phyloP scores from a whole-genome alignment of 2,329 filamentous ascomycete species.

The Alternaria ethzedia region DNA sequence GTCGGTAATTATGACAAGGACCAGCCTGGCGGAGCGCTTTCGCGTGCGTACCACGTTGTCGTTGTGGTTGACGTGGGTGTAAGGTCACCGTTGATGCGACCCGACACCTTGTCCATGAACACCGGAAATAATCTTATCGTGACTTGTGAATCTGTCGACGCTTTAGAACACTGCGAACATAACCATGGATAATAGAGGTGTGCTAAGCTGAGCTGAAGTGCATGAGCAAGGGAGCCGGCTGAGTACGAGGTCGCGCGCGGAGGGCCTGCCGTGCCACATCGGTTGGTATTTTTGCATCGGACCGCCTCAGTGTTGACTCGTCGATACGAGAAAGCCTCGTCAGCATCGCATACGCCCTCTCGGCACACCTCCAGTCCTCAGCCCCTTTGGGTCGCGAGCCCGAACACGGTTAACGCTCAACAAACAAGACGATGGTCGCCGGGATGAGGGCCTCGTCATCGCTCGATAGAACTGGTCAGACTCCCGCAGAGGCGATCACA shows the following conservation, averaged over 20 bases:
- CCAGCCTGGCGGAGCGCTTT: neutral
- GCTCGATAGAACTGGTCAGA: conserved; percentile 1
- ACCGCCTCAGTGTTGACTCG: conserved; percentile 7
- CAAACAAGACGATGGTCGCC: neutral
- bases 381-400: neutral
- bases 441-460: conserved; percentile 1
- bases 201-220: neutral
- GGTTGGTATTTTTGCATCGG: neutral
- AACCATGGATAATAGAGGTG: neutral
- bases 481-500: neutral
- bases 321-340: conserved; percentile 4
- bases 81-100: neutral
- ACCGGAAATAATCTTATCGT: neutral
- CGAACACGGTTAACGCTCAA: conserved; percentile 4
- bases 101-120: neutral
- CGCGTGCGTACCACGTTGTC: neutral
- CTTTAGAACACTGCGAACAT: neutral
- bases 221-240: neutral
- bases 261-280: conserved; percentile 1
- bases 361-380: neutral
- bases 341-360: conserved; percentile 1
- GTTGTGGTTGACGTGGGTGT: neutral
- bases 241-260: neutral
- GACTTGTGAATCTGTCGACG: neutral
- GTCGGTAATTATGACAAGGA: neutral